Evolutionary conservation across 148 eudicot species (phyloP).

Genomic region (Camellia granthamiana): DNA sequence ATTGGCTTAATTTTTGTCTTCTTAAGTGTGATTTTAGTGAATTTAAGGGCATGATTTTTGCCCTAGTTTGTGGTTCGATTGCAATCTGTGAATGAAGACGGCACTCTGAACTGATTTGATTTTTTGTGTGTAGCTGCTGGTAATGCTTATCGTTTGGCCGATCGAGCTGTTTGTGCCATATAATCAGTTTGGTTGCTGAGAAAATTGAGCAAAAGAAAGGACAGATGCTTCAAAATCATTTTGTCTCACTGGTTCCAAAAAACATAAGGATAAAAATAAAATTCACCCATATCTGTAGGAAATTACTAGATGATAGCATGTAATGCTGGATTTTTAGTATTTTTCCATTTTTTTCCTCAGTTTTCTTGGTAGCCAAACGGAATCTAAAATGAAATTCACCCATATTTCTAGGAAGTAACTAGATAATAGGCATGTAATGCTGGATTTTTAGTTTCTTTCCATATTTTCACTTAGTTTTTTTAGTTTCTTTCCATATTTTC

Average conservation of each 20-base stretch:
- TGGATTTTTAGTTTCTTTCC: too few species aligned
- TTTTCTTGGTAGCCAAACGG: background rate
- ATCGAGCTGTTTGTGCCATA: background rate
- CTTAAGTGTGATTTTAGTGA: background rate
- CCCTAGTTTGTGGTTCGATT: constrained; percentile 1
- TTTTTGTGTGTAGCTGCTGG: background rate
- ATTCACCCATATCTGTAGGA: background rate
- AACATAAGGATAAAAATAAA: background rate
- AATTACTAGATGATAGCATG: background rate
- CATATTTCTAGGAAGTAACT: too few species aligned
- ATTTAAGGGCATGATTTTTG: background rate
- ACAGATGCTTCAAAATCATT: background rate
- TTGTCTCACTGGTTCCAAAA: background rate
- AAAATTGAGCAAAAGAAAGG: background rate
- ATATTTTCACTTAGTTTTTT: too few species aligned
- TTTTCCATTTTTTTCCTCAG: background rate
- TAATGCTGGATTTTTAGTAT: background rate
- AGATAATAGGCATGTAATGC: too few species aligned
- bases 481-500: too few species aligned
- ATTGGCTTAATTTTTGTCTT: background rate
- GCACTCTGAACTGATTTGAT: background rate
- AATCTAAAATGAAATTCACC: background rate
- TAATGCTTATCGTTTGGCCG: background rate
- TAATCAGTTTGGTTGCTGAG: background rate
- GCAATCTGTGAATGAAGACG: background rate